Evolutionary conservation across 768 basidiomycete genomes (phyloP).

Genomic region (Rhodotorula toruloides): DNA sequence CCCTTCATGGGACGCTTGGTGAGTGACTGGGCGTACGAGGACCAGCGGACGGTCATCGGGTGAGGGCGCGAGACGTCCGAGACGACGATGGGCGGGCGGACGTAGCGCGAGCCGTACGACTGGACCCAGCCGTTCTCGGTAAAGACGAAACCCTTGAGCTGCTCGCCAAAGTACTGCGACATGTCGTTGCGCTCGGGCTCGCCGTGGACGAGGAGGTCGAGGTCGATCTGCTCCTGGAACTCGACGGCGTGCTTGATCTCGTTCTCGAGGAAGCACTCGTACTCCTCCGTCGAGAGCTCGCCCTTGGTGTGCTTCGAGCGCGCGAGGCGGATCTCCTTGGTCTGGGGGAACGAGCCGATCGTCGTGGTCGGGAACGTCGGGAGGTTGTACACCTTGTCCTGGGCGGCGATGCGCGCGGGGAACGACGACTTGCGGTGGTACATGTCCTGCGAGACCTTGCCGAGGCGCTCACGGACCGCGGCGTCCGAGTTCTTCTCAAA

Average conservation of each 20-base stretch:
- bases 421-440: constrained; percentile 86
- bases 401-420: constrained; percentile 75
- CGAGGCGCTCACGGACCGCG: constrained; percentile 88
- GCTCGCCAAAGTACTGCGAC: constrained; percentile 99
- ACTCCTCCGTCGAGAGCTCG: constrained; percentile 76
- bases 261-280: constrained; percentile 97
- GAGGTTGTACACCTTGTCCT: constrained; percentile 78
- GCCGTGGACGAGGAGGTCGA: constrained; percentile 96
- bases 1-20: constrained; percentile 97
- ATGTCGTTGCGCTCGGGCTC: constrained; percentile 95
- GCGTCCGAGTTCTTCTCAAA: constrained; percentile 93
- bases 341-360: constrained; percentile 60
- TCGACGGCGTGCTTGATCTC: constrained; percentile 88
- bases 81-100: constrained; percentile 96
- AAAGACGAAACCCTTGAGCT: constrained; percentile 89
- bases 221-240: constrained; percentile 94
- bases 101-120: constrained; percentile 98
- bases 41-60: constrained; percentile 96
- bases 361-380: constrained; percentile 70
- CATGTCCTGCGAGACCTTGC: constrained; percentile 77
- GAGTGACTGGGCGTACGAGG: constrained; percentile 88
- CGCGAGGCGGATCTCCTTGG: constrained; percentile 95
- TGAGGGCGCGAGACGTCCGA: constrained; percentile 89
- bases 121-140: constrained; percentile 99
- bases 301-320: constrained; percentile 92